These are phyloP conservation scores for Nemania sp. DNA, from an alignment of 2,329 filamentous ascomycete genomes.

Conservation along the genomic window DNA sequence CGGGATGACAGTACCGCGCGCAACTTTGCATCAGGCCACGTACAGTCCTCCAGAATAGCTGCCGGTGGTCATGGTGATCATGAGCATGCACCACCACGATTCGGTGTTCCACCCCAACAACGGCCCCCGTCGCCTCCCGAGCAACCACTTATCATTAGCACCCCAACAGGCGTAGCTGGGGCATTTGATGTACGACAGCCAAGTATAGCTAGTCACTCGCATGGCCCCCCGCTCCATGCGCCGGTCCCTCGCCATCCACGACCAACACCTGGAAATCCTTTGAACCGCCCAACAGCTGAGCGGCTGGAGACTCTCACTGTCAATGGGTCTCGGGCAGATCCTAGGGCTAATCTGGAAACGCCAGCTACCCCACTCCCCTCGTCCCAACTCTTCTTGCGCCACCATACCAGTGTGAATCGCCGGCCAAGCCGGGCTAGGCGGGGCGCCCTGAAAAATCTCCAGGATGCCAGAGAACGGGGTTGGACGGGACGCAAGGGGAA, in stretches of 20 bases:
- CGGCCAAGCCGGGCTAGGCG: conserved; percentile 61
- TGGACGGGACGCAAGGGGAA: conserved; percentile 53
- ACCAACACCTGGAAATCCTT: conserved; percentile 41
- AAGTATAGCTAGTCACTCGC: conserved; percentile 38
- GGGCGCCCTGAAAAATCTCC: conserved; percentile 65
- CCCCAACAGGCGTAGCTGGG: conserved; percentile 58
- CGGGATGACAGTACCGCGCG: conserved; percentile 44
- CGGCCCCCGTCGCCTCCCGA: conserved; percentile 46
- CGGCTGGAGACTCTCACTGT: conserved; percentile 61
- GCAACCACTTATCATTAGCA: conserved; percentile 64
- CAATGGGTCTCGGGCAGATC: conserved; percentile 25
- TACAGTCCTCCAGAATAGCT: conserved; percentile 49
- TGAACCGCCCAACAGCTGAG: conserved; percentile 53
- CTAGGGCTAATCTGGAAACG: conserved; percentile 9
- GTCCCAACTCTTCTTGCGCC: conserved; percentile 47
- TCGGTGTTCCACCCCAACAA: conserved; percentile 33
- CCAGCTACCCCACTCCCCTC: neutral
- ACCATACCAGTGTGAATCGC: conserved; percentile 50
- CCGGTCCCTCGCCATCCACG: conserved; percentile 58
- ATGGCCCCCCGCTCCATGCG: conserved; percentile 55
- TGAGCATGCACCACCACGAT: conserved; percentile 32
- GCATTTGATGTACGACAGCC: conserved; percentile 54
- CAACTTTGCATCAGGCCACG: conserved; percentile 50
- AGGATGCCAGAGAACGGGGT: conserved; percentile 62
- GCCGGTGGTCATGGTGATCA: conserved; percentile 43